Evolutionary conservation across 2,329 filamentous ascomycete species (phyloP), one percentile per base, ranked within the genome.

Genomic region (Epicoccum nigrum): DNA sequence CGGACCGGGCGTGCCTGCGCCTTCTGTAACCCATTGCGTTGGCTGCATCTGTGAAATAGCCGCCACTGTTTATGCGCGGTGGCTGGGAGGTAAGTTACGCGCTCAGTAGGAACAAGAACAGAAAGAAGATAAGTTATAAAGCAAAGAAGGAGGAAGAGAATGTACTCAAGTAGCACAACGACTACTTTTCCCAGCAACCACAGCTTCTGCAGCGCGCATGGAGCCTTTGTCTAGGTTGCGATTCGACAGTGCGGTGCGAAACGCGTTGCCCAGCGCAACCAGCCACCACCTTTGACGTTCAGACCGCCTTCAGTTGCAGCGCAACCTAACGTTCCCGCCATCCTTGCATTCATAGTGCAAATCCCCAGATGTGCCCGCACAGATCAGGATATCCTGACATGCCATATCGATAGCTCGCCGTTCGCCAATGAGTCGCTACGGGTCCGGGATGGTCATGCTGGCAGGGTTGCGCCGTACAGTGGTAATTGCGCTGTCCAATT

Each of bases 1-100:
- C 30, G 71, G 70, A 39, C 68, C 65, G 30, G 72, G 71, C 45
- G 70, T 67, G 52, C 64, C 54, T 45, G 67, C 68, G 54, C 67
- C 64, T 57, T 74, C 72, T 58, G 67, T 65, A 48, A 68, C 70
- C 58, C 67, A 69, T 25, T 60, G 51, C 27, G 63, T 41, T 50
- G 45, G 64, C 54, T 67, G 64, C 69, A 75, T 73, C 27, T 17
- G 30, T 33, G 9, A 9, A 11, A 30, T 30, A 30, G 28, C 7
- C 23, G 23, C 16, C 25, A 13, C 11, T 30, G 13, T 4, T 4
- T 30, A 30, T 13, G 13, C 9, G 28, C 28, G 13, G 34, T 46
- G 17, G 17, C 34, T 45, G 42, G 16, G 4, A 8, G 2, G 3
- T 28, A 9, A 31, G 9, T 38, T 32, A 32, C 27, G 7, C 17